phyloP scores from a whole-genome alignment of 75 land plant species.

The Pinus taeda region DNA sequence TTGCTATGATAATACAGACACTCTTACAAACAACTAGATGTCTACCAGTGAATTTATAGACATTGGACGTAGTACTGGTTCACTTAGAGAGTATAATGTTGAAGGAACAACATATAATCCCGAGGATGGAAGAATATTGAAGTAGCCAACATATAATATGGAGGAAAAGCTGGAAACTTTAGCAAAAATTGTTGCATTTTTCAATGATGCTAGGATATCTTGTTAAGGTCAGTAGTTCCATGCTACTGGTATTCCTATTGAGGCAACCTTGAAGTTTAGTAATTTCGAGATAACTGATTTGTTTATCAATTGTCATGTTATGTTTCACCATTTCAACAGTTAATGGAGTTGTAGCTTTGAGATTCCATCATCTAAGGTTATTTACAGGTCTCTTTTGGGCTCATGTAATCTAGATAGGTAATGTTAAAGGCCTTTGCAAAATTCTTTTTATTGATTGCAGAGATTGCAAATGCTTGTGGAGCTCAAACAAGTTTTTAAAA shows the following conservation, averaged over 20 bases:
- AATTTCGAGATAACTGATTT: neutral
- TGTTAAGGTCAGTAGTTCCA: conserved; percentile 37
- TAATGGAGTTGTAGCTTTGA: too few relatives aligned
- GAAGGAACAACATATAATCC: conserved; percentile 81
- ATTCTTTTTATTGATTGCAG: too few relatives aligned
- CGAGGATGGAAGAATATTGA: conserved; percentile 57
- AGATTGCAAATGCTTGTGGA: too few relatives aligned
- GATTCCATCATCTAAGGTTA: too few relatives aligned
- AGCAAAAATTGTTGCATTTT: conserved; percentile 73
- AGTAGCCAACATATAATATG: conserved; percentile 37
- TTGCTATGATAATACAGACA: conserved; percentile 88
- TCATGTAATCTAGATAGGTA: too few relatives aligned
- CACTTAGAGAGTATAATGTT: conserved; percentile 42
- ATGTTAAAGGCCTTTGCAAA: too few relatives aligned
- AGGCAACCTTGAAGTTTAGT: conserved; percentile 78
- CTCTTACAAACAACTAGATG: conserved; percentile 89
- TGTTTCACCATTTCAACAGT: too few relatives aligned
- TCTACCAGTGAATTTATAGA: conserved; percentile 68
- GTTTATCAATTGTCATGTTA: too few relatives aligned
- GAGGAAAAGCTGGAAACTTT: conserved; percentile 73
- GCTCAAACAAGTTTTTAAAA: too few relatives aligned
- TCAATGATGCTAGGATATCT: conserved; percentile 75
- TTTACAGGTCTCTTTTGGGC: too few relatives aligned
- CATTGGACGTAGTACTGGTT: conserved; percentile 25
- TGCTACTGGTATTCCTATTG: conserved; percentile 57